Evolutionary conservation across 768 basidiomycete genomes (phyloP), one percentile per base, ranked within the genome.

Genomic region (Cystobasidium tubakii): DNA sequence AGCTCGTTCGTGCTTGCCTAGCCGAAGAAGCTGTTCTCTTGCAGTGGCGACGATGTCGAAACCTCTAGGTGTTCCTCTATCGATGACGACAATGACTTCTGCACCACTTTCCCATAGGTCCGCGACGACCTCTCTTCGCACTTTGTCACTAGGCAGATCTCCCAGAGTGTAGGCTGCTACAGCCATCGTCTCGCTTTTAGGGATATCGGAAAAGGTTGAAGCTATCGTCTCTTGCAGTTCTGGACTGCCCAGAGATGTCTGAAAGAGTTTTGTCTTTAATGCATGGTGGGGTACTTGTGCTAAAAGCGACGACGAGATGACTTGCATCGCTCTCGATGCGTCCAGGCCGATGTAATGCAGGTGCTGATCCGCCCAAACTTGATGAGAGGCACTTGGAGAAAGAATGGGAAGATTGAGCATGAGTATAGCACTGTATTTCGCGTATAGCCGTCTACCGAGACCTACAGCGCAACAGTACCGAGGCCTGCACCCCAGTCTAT

Each of bases 21-120:
- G 73, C 62, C 62, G 54, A 34, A 97, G 83, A 3, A 97, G 82
- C 74, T 86, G 84, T 74, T 90, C 86, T 74, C 93, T 83, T 7
- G 92, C 91, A 78, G 89, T 87, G n/a, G 87, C 86, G 53, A 96
- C 86, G 27, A 83, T 83, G 77, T 87, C 85, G 80, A 95, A 98
- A 0, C 93, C 92, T 57, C 83, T 82, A 29, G 83, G 84, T 4
- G 88, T 88, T 55, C 86, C 88, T 72, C 92, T 89, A 80, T 99
- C 96, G 74, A 97, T 88, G 54, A 99, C 83, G 66, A 93, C 90
- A 62, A 96, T 87, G 27, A 87, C 86, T 78, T 89, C 87, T 25
- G 92, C 92, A 54, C 91, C 92, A 77, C 91, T 91, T 57, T 90
- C 85, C 93, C 93, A 97, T 85, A 97, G 90, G 77, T 90, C 87